Percentiles rank a stretch among this genome's conserved stretches.
Conservation (phyloP, 495 filamentous ascomycete genomes). For the Penicillium turbatum region DNA sequence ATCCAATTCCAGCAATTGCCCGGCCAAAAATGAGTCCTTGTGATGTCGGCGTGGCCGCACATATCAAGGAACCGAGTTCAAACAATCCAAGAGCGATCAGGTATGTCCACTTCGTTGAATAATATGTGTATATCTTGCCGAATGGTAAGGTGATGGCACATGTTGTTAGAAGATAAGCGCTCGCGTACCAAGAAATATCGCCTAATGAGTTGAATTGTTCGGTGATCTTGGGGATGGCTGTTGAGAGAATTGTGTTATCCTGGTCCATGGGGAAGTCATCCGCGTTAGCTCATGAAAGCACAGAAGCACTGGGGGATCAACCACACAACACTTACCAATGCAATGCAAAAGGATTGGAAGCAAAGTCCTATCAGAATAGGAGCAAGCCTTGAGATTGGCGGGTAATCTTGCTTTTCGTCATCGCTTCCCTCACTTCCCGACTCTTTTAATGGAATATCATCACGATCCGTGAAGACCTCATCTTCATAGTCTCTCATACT, state of each 20-base stretch:
- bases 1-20: conserved; percentile 77
- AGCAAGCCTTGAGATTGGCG: conserved; percentile 44
- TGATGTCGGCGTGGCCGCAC: conserved; percentile 71
- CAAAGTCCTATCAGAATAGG: conserved; percentile 57
- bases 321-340: conserved; percentile 42
- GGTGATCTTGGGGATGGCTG: conserved; percentile 81
- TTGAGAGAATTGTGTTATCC: conserved; percentile 78
- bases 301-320: too few species aligned
- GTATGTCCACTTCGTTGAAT: conserved; percentile 69
- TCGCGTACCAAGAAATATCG: conserved; percentile 81
- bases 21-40: conserved; percentile 76
- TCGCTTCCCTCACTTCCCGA: conserved; percentile 3
- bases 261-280: conserved; percentile 12
- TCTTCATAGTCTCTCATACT: conserved; percentile 13
- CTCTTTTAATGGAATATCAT: conserved; percentile 25
- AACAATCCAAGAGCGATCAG: conserved; percentile 70
- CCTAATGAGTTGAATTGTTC: conserved; percentile 69
- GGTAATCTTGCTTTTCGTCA: conserved; percentile 44
- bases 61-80: conserved; percentile 76
- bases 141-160: conserved; percentile 69
- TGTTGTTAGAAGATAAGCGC: conserved; percentile 64
- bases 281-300: neutral
- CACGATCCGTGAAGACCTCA: conserved; percentile 10
- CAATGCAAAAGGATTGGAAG: conserved; percentile 61
- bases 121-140: conserved; percentile 77